Conservation (phyloP, 73 alveolate species). For the Paramecium pentaurelia region DNA sequence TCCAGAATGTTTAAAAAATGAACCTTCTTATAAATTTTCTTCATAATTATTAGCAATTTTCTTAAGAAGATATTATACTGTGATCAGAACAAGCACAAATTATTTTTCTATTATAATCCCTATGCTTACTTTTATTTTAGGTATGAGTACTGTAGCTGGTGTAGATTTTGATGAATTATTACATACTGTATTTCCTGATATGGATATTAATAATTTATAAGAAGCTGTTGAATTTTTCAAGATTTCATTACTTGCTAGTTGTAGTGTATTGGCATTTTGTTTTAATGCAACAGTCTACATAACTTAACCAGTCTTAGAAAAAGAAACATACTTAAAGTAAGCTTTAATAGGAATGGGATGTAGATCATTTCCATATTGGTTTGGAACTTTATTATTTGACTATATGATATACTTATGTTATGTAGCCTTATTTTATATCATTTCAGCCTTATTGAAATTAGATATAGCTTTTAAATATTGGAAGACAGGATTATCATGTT, state of each 20-base stretch:
- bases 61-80: slow-evolving; percentile 1
- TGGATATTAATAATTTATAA: background rate
- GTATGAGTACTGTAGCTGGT: background rate
- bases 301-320: slow-evolving; percentile 48
- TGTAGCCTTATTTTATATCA: background rate
- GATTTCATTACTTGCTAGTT: background rate
- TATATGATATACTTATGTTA: slow-evolving; percentile 4
- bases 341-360: slow-evolving; percentile 58
- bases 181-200: background rate
- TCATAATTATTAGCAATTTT: background rate
- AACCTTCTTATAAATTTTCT: background rate
- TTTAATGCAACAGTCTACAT: slow-evolving; percentile 46
- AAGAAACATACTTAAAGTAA: slow-evolving; percentile 34
- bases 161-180: background rate
- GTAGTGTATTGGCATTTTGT: slow-evolving; percentile 19
- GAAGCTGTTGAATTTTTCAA: background rate
- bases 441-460: background rate
- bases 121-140: background rate
- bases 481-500: background rate
- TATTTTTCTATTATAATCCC: slow-evolving; percentile 1
- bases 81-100: slow-evolving; percentile 5
- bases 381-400: slow-evolving; percentile 56
- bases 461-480: background rate
- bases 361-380: slow-evolving; percentile 56
- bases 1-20: background rate